Evolutionary conservation across 768 basidiomycete species (phyloP).

Genomic region (Rhodotorula babjevae): DNA sequence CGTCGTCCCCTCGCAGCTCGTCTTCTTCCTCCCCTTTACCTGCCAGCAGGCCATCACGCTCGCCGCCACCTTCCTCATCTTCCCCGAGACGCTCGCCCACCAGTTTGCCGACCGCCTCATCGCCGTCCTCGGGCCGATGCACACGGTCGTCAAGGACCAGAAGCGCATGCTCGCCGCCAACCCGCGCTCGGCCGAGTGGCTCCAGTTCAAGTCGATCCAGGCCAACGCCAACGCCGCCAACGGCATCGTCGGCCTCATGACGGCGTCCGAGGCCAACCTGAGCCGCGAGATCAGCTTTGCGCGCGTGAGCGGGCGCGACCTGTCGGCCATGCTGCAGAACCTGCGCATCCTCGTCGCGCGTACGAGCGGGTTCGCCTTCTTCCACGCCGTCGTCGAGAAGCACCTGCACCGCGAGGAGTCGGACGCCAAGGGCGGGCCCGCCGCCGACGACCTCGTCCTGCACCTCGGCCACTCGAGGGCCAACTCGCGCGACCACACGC

Average conservation of each 20-base stretch:
- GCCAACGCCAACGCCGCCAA: conserved; percentile 16
- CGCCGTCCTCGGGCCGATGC: conserved; percentile 31
- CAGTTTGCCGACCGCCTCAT: conserved; percentile 40
- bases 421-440: conserved; percentile 24
- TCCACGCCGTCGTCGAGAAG: conserved; percentile 39
- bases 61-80: conserved; percentile 38
- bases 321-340: conserved; percentile 20
- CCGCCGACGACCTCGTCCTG: conserved; percentile 33
- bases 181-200: conserved; percentile 35
- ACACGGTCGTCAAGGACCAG: conserved; percentile 21
- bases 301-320: conserved; percentile 28
- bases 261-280: conserved; percentile 24
- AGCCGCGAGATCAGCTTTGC: conserved; percentile 34
- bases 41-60: conserved; percentile 41
- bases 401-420: conserved; percentile 37
- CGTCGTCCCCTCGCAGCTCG: conserved; percentile 6
- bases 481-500: conserved; percentile 13
- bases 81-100: conserved; percentile 43
- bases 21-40: conserved; percentile 40
- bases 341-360: conserved; percentile 25
- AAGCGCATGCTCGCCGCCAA: conserved; percentile 25
- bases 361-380: conserved; percentile 32
- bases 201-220: conserved; percentile 24
- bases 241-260: conserved; percentile 18
- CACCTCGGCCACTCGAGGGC: conserved; percentile 27